phyloP scores from a whole-genome alignment of 1,284 basidiomycete genomes.

The Tilletiaria anomala region DNA sequence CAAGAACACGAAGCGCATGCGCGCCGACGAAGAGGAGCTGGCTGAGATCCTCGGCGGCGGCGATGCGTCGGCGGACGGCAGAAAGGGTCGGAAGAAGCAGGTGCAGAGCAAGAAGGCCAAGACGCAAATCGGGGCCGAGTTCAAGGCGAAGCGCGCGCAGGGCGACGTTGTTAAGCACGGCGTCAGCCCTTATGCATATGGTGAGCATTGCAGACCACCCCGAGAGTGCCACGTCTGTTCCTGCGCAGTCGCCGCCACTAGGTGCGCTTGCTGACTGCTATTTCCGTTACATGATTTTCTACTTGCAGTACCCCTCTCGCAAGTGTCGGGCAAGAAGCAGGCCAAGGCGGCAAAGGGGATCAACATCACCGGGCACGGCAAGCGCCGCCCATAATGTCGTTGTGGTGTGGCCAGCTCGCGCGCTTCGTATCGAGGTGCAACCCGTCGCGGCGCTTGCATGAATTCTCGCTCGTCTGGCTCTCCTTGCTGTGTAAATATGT shows the following conservation, averaged over 20 bases:
- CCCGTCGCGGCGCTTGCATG: background rate
- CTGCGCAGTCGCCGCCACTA: background rate
- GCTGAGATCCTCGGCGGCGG: slow-evolving; percentile 23
- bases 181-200: slow-evolving; percentile 78
- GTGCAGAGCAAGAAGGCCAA: slow-evolving; percentile 11
- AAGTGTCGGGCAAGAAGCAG: slow-evolving; percentile 26
- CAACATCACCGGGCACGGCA: slow-evolving; percentile 17
- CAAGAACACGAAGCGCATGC: slow-evolving; percentile 52
- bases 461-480: background rate
- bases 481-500: background rate
- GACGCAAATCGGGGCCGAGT: slow-evolving; percentile 29
- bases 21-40: slow-evolving; percentile 28
- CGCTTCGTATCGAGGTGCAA: too few relatives aligned
- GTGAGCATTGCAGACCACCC: too few relatives aligned
- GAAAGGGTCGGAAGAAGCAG: slow-evolving; percentile 8
- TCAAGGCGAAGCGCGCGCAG: slow-evolving; percentile 23
- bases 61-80: slow-evolving; percentile 5
- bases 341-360: slow-evolving; percentile 8
- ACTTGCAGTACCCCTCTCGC: slow-evolving; percentile 19
- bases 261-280: background rate
- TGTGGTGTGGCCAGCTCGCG: too few relatives aligned
- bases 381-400: too few relatives aligned
- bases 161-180: slow-evolving; percentile 58
- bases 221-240: too few relatives aligned
- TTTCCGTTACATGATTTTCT: background rate